These are phyloP conservation scores for Actinomortierella wolfii DNA, from an alignment of 371 early-diverging fungal genomes.

Conservation along the genomic window DNA sequence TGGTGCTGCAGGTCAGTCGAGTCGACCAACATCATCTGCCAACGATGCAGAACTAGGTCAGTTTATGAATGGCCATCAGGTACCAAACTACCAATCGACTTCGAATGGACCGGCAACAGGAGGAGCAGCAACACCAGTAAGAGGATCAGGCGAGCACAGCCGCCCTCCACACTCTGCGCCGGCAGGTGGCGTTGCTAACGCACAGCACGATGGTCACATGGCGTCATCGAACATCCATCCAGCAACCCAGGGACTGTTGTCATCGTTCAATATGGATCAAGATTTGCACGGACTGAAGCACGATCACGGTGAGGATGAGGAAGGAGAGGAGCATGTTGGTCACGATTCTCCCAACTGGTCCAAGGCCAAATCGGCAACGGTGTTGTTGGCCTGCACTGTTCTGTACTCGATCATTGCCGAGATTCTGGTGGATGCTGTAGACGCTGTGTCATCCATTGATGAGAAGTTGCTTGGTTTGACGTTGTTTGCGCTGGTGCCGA, in stretches of 20 bases:
- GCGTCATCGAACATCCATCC: slow-evolving; percentile 12
- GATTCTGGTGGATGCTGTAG: slow-evolving; percentile 78
- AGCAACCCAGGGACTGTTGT: slow-evolving; percentile 23
- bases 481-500: slow-evolving; percentile 95
- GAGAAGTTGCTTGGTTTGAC: slow-evolving; percentile 93
- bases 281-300: slow-evolving; percentile 38
- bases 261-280: slow-evolving; percentile 32
- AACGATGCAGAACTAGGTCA: slow-evolving; percentile 16
- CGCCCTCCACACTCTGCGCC: slow-evolving; percentile 19
- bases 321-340: slow-evolving; percentile 72
- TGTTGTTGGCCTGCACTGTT: slow-evolving; percentile 84
- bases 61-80: slow-evolving; percentile 22
- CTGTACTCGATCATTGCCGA: slow-evolving; percentile 90
- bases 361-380: slow-evolving; percentile 76
- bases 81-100: slow-evolving; percentile 36
- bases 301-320: slow-evolving; percentile 59
- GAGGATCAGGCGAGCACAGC: slow-evolving; percentile 3
- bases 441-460: slow-evolving; percentile 74
- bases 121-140: too few relatives aligned
- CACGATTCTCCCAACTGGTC: slow-evolving; percentile 96
- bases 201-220: background rate
- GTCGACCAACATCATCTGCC: slow-evolving; percentile 4
- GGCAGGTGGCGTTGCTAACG: background rate
- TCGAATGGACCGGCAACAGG: slow-evolving; percentile 4
- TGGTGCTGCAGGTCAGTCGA: background rate